Percentiles rank a stretch among this genome's conserved stretches.
Conservation (phyloP, 768 basidiomycete species). For the Neoboletus brunneissimus region DNA sequence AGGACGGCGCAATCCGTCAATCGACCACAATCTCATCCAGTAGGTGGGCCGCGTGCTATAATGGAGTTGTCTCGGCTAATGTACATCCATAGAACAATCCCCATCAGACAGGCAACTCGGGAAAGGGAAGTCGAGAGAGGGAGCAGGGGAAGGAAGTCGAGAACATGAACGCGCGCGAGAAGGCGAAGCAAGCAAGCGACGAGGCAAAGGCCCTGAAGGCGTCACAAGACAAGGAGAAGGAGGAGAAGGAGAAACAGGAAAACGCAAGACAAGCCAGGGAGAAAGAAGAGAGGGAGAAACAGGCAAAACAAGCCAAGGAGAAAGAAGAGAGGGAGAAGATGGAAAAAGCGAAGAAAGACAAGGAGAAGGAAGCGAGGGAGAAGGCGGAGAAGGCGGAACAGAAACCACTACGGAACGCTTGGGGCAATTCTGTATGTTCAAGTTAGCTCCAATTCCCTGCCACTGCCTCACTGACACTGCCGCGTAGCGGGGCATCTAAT, state of each 20-base stretch:
- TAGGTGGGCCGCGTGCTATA: neutral
- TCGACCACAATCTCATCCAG: neutral
- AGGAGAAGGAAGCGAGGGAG: neutral
- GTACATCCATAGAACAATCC: neutral
- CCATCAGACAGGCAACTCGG: neutral
- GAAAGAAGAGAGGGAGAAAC: neutral
- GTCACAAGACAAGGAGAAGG: neutral
- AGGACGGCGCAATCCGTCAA: neutral
- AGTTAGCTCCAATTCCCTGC: neutral
- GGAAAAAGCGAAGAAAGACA: neutral
- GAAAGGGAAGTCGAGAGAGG: neutral
- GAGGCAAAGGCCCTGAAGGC: neutral
- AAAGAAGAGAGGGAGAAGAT: neutral
- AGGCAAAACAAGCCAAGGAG: neutral
- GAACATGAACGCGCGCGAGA: neutral
- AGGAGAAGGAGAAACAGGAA: neutral
- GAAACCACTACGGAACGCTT: neutral
- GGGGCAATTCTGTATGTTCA: constrained; percentile 1
- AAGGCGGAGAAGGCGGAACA: neutral
- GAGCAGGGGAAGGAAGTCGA: neutral
- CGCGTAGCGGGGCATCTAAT: constrained; percentile 2
- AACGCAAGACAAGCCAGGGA: neutral
- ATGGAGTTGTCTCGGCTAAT: neutral
- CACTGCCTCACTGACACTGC: neutral
- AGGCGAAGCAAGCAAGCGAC: neutral